Evolutionary conservation across 371 early-diverging fungal genomes (phyloP), one percentile per base, ranked within the genome.

Genomic region (Phascolomyces articulosus): DNA sequence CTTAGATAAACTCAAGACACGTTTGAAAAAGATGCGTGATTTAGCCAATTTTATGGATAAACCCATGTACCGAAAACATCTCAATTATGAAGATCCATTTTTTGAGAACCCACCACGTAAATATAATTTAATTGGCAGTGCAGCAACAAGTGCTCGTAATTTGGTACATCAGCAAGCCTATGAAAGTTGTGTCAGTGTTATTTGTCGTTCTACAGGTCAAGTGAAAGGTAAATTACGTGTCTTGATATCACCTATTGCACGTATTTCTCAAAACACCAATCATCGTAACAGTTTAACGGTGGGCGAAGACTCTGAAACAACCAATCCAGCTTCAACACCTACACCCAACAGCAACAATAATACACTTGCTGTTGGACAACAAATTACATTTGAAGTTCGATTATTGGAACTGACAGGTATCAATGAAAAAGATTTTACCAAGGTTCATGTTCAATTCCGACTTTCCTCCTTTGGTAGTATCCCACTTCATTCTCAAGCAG

Each of bases 361-460:
- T 8, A 40, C 58, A 6, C 60, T 82, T 18, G 62, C 67, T 18
- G 74, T 78, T 13, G 87, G 90, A 4, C 83, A 85, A 26, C 80
- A 82, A 26, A 67, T 94, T 16, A 64, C 87, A 21, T 91, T 96
- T 66, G 93, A 94, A 60, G 80, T 94, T 10, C 82, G 85, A 8
- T 62, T 96, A 8, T 59, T 89, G 18, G 85, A 90, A 21, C 65
- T 94, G 7, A 83, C 75, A 11, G 94, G 93, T 1, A 66, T 96
- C 1, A 75, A 68, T 31, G 95, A 94, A 74, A 62, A 71, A 11
- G 87, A 90, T 56, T 89, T 82, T 66, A 90, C 90, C 18, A 84
- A 90, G 55, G 88, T 94, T 13, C 96, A 96, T 68, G 87, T 90
- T 31, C 94, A 93, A 56, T 89, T 93, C 73, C 84, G 88, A 56